A percentile compares a stretch with the other conserved stretches of the same genome.
Conservation (phyloP, 2,329 filamentous ascomycete species). For the Coleophoma eucalyptorum region DNA sequence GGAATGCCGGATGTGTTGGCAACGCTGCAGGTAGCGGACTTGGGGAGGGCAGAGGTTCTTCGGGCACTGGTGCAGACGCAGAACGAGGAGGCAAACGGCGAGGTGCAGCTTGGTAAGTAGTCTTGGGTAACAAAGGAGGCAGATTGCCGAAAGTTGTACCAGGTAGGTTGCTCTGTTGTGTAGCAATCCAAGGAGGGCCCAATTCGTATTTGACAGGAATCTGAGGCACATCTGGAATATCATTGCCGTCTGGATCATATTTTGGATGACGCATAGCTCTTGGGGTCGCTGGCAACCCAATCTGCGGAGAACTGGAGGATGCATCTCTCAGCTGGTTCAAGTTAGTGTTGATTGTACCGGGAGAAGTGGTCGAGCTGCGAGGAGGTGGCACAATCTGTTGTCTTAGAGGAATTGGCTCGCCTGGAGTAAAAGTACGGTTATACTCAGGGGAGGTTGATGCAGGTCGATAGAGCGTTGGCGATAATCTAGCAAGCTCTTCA, state of each 20-base stretch:
- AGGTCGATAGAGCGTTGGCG: conserved; percentile 21
- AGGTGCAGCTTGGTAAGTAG: conserved; percentile 37
- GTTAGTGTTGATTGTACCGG: conserved; percentile 22
- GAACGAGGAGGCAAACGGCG: conserved; percentile 45
- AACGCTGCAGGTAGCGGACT: conserved; percentile 26
- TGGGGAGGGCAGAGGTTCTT: conserved; percentile 33
- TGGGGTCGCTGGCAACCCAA: conserved; percentile 87
- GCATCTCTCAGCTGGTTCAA: conserved; percentile 38
- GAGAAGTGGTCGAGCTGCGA: conserved; percentile 60
- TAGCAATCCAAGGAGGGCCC: conserved; percentile 15
- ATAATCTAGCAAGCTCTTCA: conserved; percentile 40
- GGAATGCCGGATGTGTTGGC: conserved; percentile 38
- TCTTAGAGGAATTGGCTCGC: conserved; percentile 18
- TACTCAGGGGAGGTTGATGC: conserved; percentile 18
- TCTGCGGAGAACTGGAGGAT: conserved; percentile 40
- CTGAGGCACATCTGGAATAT: conserved; percentile 53
- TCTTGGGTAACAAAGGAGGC: conserved; percentile 24
- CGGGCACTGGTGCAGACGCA: conserved; percentile 56
- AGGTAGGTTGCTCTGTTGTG: conserved; percentile 17
- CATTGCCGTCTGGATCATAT: conserved; percentile 54
- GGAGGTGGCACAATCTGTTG: conserved; percentile 38
- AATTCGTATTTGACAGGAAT: conserved; percentile 43
- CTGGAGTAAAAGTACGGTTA: conserved; percentile 13
- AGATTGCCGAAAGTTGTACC: conserved; percentile 22
- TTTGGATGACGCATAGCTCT: conserved; percentile 83